Evolutionary conservation across 257 asterid species (phyloP), one percentile per base, ranked within the genome.

Genomic region (Verbascum thapsus): DNA sequence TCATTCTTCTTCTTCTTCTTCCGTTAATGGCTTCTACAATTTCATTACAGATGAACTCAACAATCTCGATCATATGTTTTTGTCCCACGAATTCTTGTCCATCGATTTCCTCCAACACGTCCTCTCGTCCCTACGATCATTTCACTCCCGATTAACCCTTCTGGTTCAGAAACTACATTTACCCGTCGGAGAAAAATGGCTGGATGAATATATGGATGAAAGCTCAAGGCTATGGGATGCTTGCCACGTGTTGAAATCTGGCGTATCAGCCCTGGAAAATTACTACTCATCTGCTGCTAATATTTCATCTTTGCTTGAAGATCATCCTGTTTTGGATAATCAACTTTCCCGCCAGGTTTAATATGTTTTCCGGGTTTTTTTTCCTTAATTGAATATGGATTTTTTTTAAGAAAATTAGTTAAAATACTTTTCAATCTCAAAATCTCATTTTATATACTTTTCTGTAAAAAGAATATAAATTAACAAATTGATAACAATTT

Each of bases 141-240:
- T 81, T 54, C 96, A 85, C 42, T 74, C 91, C 56, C 85, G 85
- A 44, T 12, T 80, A n/a, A 78, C 84, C 7, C 49, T 72, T 18
- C 51, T 85, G 45, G 82, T 76, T 3, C 91, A 81, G 18, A 83
- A 77, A 45, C 62, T 88, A 2, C 84, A 81, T 23, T 69, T 88
- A 48, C 90, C 91, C 0, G 88, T 70, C 4, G 94, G 94, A 0
- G 94, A 81, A 16, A 88, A 85, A 74, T 85, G 96, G 96, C 75
- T 88, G 0, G 89, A 88, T 10, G 94, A 83, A 51, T 88, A 83
- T 67, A 88, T 88, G 96, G 96, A 88, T 35, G 96, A 88, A 44
- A 88, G 88, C 71, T 83, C 94, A 13, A 69, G 91, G 45, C 87
- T 88, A 53, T 88, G 94, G 94, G 85, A 79, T 22, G 87, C 90